Conservation (phyloP, 2,329 filamentous ascomycete genomes). For the Colletotrichum neosansevieriae region DNA sequence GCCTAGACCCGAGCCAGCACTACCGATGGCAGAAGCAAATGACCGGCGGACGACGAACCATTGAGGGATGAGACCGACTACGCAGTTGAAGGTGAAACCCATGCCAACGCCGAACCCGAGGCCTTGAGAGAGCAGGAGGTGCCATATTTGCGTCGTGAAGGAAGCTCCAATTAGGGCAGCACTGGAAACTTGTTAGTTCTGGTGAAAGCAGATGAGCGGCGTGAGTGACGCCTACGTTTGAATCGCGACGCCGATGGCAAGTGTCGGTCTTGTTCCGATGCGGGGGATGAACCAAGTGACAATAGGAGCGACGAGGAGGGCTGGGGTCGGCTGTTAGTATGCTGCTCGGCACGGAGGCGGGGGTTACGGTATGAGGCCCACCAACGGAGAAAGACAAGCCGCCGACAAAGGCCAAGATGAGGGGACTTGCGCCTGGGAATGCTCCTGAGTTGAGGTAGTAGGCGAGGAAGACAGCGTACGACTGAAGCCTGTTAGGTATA, state of each 20-base stretch:
- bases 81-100: conserved; percentile 80
- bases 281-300: conserved; percentile 71
- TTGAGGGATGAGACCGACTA: conserved; percentile 76
- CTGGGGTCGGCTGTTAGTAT: conserved; percentile 52
- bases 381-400: conserved; percentile 72
- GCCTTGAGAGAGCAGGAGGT: conserved; percentile 81
- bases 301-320: conserved; percentile 76
- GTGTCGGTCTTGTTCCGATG: conserved; percentile 72
- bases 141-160: conserved; percentile 77
- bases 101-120: conserved; percentile 83
- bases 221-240: conserved; percentile 56
- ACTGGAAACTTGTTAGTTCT: conserved; percentile 10
- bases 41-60: conserved; percentile 79
- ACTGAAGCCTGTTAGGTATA: conserved; percentile 47
- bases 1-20: conserved; percentile 80
- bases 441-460: conserved; percentile 68
- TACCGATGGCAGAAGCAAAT: conserved; percentile 76
- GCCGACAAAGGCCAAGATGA: conserved; percentile 84
- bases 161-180: conserved; percentile 76
- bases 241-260: conserved; percentile 74
- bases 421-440: conserved; percentile 72
- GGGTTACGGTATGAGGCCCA: conserved; percentile 42
- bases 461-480: conserved; percentile 69
- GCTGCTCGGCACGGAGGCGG: not conserved
- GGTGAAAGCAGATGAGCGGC: not conserved